A percentile compares a stretch with the other conserved stretches of the same genome.
phyloP scores from a whole-genome alignment of 1,284 basidiomycete genomes.

The Blastosporella zonata region DNA sequence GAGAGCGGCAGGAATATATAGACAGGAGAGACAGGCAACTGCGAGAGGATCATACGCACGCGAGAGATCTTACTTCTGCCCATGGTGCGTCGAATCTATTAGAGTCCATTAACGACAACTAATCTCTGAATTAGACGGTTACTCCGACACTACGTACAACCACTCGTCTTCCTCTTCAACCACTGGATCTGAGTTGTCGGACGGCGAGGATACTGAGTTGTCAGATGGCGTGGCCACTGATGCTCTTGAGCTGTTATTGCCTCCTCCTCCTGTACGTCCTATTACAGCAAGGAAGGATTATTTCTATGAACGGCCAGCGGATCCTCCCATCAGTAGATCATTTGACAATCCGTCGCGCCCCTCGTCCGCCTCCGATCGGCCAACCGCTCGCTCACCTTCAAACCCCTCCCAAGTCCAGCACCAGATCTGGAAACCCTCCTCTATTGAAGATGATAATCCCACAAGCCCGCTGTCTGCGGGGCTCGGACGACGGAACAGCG shows the following conservation, averaged over 20 bases:
- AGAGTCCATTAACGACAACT: conserved; percentile 6
- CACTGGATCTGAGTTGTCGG: conserved; percentile 1
- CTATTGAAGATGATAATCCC: conserved; percentile 37
- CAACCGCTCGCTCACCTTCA: conserved; percentile 30
- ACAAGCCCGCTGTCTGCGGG: conserved; percentile 14
- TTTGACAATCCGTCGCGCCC: conserved; percentile 16
- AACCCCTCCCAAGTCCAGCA: conserved; percentile 21
- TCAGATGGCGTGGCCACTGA: conserved; percentile 14
- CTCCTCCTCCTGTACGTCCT: conserved; percentile 11
- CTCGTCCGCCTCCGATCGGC: conserved; percentile 28
- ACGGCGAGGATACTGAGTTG: background rate
- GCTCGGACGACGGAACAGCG: conserved; percentile 24
- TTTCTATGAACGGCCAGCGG: conserved; percentile 9
- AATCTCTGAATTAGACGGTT: background rate
- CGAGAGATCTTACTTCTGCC: background rate
- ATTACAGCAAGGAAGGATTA: conserved; percentile 7
- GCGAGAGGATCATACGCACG: conserved; percentile 1
- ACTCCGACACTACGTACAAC: background rate
- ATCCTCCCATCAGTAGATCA: conserved; percentile 12
- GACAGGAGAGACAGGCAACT: background rate
- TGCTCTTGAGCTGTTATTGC: conserved; percentile 13
- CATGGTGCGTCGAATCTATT: conserved; percentile 8
- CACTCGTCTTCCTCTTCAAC: conserved; percentile 1
- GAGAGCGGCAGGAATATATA: background rate
- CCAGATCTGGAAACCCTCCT: conserved; percentile 44